Percentiles rank a stretch among this genome's conserved stretches.
Evolutionary conservation across 2,329 filamentous ascomycete species (phyloP).

Genomic region (Thelonectria olida): DNA sequence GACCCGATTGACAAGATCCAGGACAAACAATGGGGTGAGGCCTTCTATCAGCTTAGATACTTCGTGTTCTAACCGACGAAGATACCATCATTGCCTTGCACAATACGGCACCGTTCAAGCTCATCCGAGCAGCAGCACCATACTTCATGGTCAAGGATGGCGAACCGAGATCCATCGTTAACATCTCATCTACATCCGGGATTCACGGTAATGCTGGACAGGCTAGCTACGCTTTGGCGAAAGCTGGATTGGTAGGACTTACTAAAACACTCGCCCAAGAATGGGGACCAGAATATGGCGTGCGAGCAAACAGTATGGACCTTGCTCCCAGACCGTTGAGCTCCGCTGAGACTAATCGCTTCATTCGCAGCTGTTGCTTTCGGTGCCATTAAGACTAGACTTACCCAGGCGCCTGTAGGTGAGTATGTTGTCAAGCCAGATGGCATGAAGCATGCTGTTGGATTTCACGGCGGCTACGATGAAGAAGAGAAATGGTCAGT

Average conservation of each 20-base stretch:
- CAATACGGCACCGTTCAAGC: slow-evolving; percentile 85
- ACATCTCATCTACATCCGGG: slow-evolving; percentile 84
- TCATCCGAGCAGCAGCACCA: slow-evolving; percentile 80
- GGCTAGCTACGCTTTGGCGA: slow-evolving; percentile 86
- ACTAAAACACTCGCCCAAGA: slow-evolving; percentile 93
- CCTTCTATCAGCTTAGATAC: too few species aligned
- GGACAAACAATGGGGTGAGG: slow-evolving; percentile 92
- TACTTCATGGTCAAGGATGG: slow-evolving; percentile 90
- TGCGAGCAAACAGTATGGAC: slow-evolving; percentile 72
- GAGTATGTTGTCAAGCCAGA: slow-evolving; percentile 21
- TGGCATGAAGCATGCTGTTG: slow-evolving; percentile 20
- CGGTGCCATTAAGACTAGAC: slow-evolving; percentile 23
- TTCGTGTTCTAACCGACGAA: too few species aligned
- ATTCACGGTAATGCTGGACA: slow-evolving; percentile 91
- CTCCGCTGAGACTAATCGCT: background rate
- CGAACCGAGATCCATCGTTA: slow-evolving; percentile 81
- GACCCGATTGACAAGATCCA: slow-evolving; percentile 92
- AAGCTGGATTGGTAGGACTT: slow-evolving; percentile 83
- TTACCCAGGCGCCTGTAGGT: slow-evolving; percentile 19
- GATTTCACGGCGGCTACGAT: slow-evolving; percentile 22
- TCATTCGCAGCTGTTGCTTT: slow-evolving; percentile 10
- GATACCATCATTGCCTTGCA: slow-evolving; percentile 86
- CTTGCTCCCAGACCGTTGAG: fast-evolving
- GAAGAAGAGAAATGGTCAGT: slow-evolving; percentile 24
- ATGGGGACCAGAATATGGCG: slow-evolving; percentile 86